Conservation (phyloP, 2,329 filamentous ascomycete species). For the Xylaria arbuscula region DNA sequence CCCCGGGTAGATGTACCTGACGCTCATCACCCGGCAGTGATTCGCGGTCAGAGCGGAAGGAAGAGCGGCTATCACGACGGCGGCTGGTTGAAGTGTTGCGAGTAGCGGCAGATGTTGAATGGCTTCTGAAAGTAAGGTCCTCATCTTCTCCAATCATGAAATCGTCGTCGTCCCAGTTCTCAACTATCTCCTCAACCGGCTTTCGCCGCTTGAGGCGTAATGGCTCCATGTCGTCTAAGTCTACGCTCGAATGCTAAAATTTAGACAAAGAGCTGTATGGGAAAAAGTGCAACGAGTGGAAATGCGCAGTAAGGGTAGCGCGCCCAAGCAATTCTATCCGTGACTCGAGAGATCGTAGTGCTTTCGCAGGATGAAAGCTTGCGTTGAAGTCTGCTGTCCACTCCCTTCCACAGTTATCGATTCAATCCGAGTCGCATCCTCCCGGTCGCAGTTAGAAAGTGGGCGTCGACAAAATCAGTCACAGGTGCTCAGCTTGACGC, state of each 20-base stretch:
- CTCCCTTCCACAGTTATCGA: constrained; percentile 40
- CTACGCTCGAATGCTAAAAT: constrained; percentile 23
- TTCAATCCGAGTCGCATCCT: constrained; percentile 39
- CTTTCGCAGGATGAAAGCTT: constrained; percentile 7
- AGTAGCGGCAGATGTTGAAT: constrained; percentile 53
- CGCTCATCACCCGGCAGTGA: constrained; percentile 83
- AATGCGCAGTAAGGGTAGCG: constrained; percentile 18
- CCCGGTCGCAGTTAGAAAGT: constrained; percentile 22
- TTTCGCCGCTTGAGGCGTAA: constrained; percentile 64
- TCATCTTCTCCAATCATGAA: constrained; percentile 74
- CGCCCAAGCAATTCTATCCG: constrained; percentile 12
- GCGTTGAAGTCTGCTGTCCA: constrained; percentile 25
- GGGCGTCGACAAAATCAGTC: constrained; percentile 18
- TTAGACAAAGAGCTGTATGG: constrained; percentile 20
- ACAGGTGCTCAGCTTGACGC: constrained; percentile 19
- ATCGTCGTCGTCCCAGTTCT: constrained; percentile 84
- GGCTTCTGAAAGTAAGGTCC: constrained; percentile 69
- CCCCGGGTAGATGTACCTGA: constrained; percentile 84
- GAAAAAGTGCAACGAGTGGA: constrained; percentile 23
- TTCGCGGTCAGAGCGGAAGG: constrained; percentile 84
- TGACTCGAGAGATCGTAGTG: constrained; percentile 13
- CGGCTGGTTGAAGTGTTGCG: constrained; percentile 48
- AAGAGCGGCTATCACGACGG: constrained; percentile 80
- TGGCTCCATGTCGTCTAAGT: constrained; percentile 61
- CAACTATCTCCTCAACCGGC: constrained; percentile 70